A percentile compares a stretch with the other conserved stretches of the same genome.
These are phyloP conservation scores for Mayamaea pseudoterrestris DNA, from an alignment of 108 stramenopile genomes.

Conservation along the genomic window DNA sequence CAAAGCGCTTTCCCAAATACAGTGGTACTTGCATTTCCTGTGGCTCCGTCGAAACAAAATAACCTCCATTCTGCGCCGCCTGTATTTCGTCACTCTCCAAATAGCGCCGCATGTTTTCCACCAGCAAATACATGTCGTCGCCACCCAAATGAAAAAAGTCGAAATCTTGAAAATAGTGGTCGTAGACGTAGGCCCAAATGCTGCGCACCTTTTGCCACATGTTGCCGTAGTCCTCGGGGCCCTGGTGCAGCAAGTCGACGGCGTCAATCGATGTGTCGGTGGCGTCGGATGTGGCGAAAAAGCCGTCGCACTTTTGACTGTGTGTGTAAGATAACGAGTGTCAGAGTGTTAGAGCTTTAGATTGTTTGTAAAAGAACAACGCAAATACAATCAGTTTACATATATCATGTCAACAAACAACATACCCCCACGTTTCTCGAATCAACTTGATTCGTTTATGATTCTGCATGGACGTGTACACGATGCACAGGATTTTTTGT, in stretches of 20 bases:
- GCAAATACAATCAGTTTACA: too few species aligned
- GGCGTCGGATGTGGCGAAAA: constrained; percentile 42
- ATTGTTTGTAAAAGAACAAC: constrained; percentile 71
- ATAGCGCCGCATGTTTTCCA: constrained; percentile 75
- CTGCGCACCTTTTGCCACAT: constrained; percentile 26
- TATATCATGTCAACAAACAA: too few species aligned
- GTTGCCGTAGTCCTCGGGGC: constrained; percentile 24
- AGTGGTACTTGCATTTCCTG: background rate
- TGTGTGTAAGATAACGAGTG: constrained; percentile 40
- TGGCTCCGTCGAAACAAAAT: constrained; percentile 19
- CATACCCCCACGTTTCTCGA: too few species aligned
- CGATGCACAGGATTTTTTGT: constrained; percentile 21
- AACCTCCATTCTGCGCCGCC: too few species aligned
- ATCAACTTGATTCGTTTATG: constrained; percentile 15
- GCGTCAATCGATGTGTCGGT: constrained; percentile 32
- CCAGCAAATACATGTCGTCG: constrained; percentile 85
- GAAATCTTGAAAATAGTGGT: constrained; percentile 73
- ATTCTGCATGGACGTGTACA: constrained; percentile 31
- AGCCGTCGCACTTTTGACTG: constrained; percentile 60
- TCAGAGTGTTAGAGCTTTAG: constrained; percentile 15
- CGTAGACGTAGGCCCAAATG: constrained; percentile 78
- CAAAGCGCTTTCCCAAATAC: constrained; percentile 27
- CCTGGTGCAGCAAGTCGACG: constrained; percentile 32
- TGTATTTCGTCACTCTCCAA: constrained; percentile 34
- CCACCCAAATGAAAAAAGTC: constrained; percentile 90